These are phyloP conservation scores for Amanita rimosa DNA, from an alignment of 768 basidiomycete species.

Conservation along the genomic window DNA sequence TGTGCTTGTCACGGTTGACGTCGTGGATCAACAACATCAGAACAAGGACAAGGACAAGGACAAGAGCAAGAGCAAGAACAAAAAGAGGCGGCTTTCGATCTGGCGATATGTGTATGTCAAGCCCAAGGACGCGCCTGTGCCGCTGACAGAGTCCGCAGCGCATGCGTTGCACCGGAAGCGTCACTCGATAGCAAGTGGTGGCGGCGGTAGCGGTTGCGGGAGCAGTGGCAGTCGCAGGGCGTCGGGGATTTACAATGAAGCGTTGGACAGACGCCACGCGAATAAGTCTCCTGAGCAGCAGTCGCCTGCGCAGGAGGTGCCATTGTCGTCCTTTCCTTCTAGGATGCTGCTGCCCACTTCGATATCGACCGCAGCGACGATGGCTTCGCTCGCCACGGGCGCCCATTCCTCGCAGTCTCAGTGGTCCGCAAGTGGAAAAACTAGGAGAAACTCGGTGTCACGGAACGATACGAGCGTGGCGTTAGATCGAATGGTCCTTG, in stretches of 20 bases:
- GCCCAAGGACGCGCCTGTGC: constrained; percentile 41
- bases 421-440: constrained; percentile 15
- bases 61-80: too few species aligned
- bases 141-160: constrained; percentile 15
- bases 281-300: constrained; percentile 28
- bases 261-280: too few species aligned
- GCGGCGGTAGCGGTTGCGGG: constrained; percentile 7
- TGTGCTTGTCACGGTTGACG: constrained; percentile 48
- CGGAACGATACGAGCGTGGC: constrained; percentile 48
- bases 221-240: constrained; percentile 23
- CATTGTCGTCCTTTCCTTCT: constrained; percentile 35
- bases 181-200: constrained; percentile 22
- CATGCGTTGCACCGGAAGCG: constrained; percentile 18
- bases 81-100: constrained; percentile 34
- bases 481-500: constrained; percentile 59
- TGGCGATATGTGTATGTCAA: constrained; percentile 68
- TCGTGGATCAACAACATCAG: constrained; percentile 25
- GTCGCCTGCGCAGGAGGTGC: constrained; percentile 22
- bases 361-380: constrained; percentile 38
- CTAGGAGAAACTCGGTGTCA: constrained; percentile 32
- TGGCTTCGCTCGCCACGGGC: constrained; percentile 35
- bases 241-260: constrained; percentile 25
- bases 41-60: too few species aligned
- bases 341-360: constrained; percentile 34
- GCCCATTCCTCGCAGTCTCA: constrained; percentile 14